Evolutionary conservation across 2,329 filamentous ascomycete species (phyloP), one percentile per base, ranked within the genome.

Genomic region (Coleophoma eucalyptorum): DNA sequence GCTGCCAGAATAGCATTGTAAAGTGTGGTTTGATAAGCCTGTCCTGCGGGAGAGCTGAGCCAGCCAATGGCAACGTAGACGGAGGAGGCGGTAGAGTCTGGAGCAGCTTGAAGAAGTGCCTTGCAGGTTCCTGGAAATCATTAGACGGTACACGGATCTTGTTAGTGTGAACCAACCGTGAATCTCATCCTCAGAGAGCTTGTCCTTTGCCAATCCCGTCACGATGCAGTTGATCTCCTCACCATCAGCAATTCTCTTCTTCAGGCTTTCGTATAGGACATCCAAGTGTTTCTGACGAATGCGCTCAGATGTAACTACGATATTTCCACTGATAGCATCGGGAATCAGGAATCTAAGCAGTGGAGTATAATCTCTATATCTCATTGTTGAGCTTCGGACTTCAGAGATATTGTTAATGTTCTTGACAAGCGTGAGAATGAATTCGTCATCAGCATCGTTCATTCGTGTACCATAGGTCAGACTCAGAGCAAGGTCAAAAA

Each of bases 391-490:
- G 6, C 58, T 55, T 16, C 60, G 50, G n/a, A 61, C 55, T 2
- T 49, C 52, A 11, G 60, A 60, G 13, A 59, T 58, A 7, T 54
- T 48, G 35, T 60, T 59, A 47, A 62, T 59, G 31, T 52, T 56
- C 26, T 52, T 42, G 35, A 62, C 51, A 19, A 61, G 53, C 12
- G 37, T 43, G 34, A 58, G 42, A 31, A 55, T 57, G 44, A 58
- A 59, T 11, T 50, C 53, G 40, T 62, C 55, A 42, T 62, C 59
- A 3, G 58, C 58, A 18, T 55, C 58, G 11, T 48, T 54, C 31
- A 55, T 55, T 5, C 57, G 46, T 5, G 59, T 54, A 7, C 60
- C 60, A 41, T 61, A 60, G 1, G 60, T 62, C 11, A 62, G 46
- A 3, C 56, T 58, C 15, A 62, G 43, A 5, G 46, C 51, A 12